These are phyloP conservation scores for Termitomyces sp. DNA, from an alignment of 768 basidiomycete species.

Conservation along the genomic window DNA sequence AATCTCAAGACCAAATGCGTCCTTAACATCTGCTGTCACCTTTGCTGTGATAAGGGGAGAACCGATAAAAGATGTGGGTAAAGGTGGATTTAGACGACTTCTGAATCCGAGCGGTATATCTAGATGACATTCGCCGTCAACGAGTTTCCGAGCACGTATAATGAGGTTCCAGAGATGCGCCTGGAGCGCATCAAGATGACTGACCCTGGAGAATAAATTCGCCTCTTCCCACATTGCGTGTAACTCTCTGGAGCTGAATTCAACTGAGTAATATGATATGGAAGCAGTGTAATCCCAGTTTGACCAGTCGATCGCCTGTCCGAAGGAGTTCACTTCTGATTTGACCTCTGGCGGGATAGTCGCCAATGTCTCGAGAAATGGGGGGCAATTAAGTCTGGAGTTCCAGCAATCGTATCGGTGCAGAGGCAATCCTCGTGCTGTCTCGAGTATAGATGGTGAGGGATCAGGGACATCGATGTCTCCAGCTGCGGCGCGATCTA, in stretches of 20 bases:
- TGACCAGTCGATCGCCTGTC: slow-evolving; percentile 21
- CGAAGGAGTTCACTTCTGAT: slow-evolving; percentile 7
- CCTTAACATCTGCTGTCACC: slow-evolving; percentile 13
- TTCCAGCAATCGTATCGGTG: slow-evolving; percentile 27
- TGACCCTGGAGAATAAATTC: slow-evolving; percentile 14
- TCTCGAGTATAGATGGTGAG: slow-evolving; percentile 16
- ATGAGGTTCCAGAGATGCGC: slow-evolving; percentile 30
- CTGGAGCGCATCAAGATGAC: slow-evolving; percentile 29
- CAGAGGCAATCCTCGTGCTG: slow-evolving; percentile 17
- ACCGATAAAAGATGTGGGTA: slow-evolving; percentile 23
- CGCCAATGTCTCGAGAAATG: slow-evolving; percentile 11
- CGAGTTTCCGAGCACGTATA: slow-evolving; percentile 21
- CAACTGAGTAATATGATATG: slow-evolving; percentile 18
- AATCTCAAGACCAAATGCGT: slow-evolving; percentile 8
- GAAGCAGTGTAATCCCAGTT: slow-evolving; percentile 22
- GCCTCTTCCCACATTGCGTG: slow-evolving; percentile 26
- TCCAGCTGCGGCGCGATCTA: slow-evolving; percentile 24
- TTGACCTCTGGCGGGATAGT: slow-evolving; percentile 13
- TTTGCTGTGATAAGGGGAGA: slow-evolving; percentile 25
- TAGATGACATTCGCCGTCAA: slow-evolving; percentile 13
- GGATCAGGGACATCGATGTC: slow-evolving; percentile 21
- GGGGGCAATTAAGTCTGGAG: slow-evolving; percentile 15
- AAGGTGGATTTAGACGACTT: slow-evolving; percentile 16
- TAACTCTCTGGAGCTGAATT: slow-evolving; percentile 22
- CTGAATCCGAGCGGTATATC: slow-evolving; percentile 19